Evolutionary conservation across 306 rosid species (phyloP), one percentile per base, ranked within the genome.

Genomic region (Hippophae rhamnoides): DNA sequence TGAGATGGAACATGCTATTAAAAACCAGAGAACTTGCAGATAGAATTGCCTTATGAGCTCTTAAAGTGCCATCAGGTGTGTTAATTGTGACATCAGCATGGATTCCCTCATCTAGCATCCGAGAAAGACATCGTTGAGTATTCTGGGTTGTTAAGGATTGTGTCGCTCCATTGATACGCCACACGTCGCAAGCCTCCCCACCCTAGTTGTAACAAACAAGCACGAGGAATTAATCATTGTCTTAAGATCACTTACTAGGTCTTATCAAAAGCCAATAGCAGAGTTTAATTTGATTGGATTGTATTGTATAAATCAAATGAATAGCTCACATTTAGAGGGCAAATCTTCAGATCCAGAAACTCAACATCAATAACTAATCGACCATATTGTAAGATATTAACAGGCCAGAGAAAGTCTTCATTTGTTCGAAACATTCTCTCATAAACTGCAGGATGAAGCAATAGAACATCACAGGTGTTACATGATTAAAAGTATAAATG

Each of bases 1-100:
- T 47, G 71, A 82, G 94, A 74, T 56, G 87, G 72, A 84, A 86
- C 95, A 90, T 86, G 77, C 95, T 82, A 50, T 74, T 78, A 68
- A 90, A 86, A 71, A 90, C 95, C 0, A 88, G 85, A 57, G 97
- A 90, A 77, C 93, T 86, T n/a, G 95, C 86, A 0, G 97, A 84
- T 54, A 86, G 53, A 74, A 90, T 43, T 52, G 97, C 95, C 78
- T 79, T 90, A 77, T 90, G 97, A 68, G 95, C 94, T 72, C 64
- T 78, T 72, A 86, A 64, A 13, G 81, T 63, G 43, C 97, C 97
- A 27, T 85, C 84, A 0, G 79, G 61, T 2, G 83, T 81, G 67
- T 69, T 67, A 54, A 90, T 79, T 67, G 86, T 86, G 47, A 86
- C 85, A 75, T 90, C 95, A 27, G 89, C 79, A 68, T 69, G 85